Conservation (phyloP, 768 basidiomycete genomes). For the Rhodotorula taiwanensis region DNA sequence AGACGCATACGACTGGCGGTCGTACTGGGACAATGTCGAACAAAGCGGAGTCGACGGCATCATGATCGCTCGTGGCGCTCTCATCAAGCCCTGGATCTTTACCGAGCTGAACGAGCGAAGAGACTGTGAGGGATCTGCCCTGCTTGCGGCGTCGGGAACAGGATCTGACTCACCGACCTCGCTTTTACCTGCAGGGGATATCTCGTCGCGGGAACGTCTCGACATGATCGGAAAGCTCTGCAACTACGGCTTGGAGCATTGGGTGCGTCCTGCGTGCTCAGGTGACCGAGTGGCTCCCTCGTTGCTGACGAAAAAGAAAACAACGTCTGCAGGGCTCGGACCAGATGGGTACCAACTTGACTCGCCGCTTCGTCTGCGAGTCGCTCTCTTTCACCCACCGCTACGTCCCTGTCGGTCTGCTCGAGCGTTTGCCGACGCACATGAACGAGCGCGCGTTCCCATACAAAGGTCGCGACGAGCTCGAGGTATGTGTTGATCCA, state of each 20-base stretch:
- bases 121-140: conserved; percentile 76
- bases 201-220: conserved; percentile 38
- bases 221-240: conserved; percentile 47
- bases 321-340: conserved; percentile 41
- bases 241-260: conserved; percentile 72
- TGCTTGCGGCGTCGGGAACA: background rate
- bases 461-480: conserved; percentile 76
- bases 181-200: conserved; percentile 28
- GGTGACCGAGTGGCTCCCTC: too few relatives aligned
- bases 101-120: conserved; percentile 86
- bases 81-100: conserved; percentile 95
- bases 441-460: conserved; percentile 89
- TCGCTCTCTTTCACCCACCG: conserved; percentile 93
- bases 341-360: conserved; percentile 69
- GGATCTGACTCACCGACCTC: background rate
- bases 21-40: conserved; percentile 70
- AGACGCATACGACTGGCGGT: conserved; percentile 81
- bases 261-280: conserved; percentile 41
- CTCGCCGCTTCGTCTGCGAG: conserved; percentile 89
- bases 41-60: conserved; percentile 82
- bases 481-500: conserved; percentile 54
- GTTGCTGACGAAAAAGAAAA: conserved; percentile 16
- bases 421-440: conserved; percentile 67
- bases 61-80: conserved; percentile 88
- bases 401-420: conserved; percentile 85